phyloP scores from a whole-genome alignment of 2,329 filamentous ascomycete species.

The Fonsecaea monophora region DNA sequence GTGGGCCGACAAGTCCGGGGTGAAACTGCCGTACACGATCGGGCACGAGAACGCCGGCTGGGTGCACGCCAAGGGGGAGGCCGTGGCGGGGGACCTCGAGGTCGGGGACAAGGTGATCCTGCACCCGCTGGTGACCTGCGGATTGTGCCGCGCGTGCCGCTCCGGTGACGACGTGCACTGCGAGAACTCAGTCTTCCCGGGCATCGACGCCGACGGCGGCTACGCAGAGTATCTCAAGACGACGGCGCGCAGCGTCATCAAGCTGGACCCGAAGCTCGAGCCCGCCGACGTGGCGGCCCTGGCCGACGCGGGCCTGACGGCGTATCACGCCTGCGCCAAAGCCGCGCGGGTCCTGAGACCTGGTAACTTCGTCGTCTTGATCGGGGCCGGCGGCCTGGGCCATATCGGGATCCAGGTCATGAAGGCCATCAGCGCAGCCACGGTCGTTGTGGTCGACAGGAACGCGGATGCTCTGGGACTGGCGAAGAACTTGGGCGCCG shows the following conservation, averaged over 20 bases:
- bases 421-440: slow-evolving; percentile 31
- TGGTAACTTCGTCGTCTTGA: slow-evolving; percentile 27
- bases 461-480: slow-evolving; percentile 26
- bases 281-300: slow-evolving; percentile 29
- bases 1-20: slow-evolving; percentile 28
- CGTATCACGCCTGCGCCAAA: slow-evolving; percentile 29
- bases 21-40: slow-evolving; percentile 30
- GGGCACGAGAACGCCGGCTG: slow-evolving; percentile 32
- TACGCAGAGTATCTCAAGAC: slow-evolving; percentile 31
- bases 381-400: slow-evolving; percentile 31
- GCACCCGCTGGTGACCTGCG: slow-evolving; percentile 30
- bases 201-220: slow-evolving; percentile 27
- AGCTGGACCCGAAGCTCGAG: slow-evolving; percentile 25
- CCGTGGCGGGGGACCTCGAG: slow-evolving; percentile 11
- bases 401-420: slow-evolving; percentile 32
- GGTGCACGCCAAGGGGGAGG: slow-evolving; percentile 19
- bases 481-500: slow-evolving; percentile 27
- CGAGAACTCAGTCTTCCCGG: slow-evolving; percentile 22
- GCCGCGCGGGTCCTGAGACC: slow-evolving; percentile 23
- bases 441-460: slow-evolving; percentile 29
- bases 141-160: slow-evolving; percentile 27
- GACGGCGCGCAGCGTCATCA: slow-evolving; percentile 25
- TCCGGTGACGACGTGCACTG: slow-evolving; percentile 32
- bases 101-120: slow-evolving; percentile 30
- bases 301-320: slow-evolving; percentile 29